Evolutionary conservation across 2,329 filamentous ascomycete species (phyloP).

Genomic region (Penicillium corylophilum): DNA sequence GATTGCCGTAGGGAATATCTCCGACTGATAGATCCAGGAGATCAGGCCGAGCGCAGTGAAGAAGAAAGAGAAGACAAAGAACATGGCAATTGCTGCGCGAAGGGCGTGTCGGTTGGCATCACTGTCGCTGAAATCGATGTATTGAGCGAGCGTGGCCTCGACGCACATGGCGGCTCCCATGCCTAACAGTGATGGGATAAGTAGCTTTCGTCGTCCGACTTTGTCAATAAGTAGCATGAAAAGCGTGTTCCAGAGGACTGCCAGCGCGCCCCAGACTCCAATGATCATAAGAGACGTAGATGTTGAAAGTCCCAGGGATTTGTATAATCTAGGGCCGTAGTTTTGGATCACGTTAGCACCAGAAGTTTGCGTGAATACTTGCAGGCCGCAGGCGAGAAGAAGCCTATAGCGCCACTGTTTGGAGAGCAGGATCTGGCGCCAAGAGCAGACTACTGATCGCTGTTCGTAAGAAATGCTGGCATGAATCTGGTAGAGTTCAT

Average conservation of each 20-base stretch:
- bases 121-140: slow-evolving; percentile 31
- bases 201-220: slow-evolving; percentile 50
- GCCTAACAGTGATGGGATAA: slow-evolving; percentile 47
- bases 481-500: slow-evolving; percentile 44
- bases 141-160: slow-evolving; percentile 42
- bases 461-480: slow-evolving; percentile 41
- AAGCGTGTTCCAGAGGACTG: slow-evolving; percentile 50
- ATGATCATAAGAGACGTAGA: slow-evolving; percentile 52
- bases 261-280: slow-evolving; percentile 52
- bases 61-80: slow-evolving; percentile 49
- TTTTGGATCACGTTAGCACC: slow-evolving; percentile 51
- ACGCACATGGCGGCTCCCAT: slow-evolving; percentile 43
- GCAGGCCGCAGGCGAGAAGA: slow-evolving; percentile 49
- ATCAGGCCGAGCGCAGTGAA: slow-evolving; percentile 48
- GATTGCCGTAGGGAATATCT: slow-evolving; percentile 48
- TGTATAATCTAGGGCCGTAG: slow-evolving; percentile 47
- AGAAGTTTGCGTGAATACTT: slow-evolving; percentile 50
- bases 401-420: slow-evolving; percentile 48
- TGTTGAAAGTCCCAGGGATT: slow-evolving; percentile 45
- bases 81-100: slow-evolving; percentile 49
- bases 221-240: slow-evolving; percentile 49
- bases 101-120: slow-evolving; percentile 37
- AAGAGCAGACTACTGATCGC: slow-evolving; percentile 36
- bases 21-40: slow-evolving; percentile 49
- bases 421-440: slow-evolving; percentile 44